These are phyloP conservation scores for Pyracantha coccinea DNA, from an alignment of 331 rosid species.

Conservation along the genomic window DNA sequence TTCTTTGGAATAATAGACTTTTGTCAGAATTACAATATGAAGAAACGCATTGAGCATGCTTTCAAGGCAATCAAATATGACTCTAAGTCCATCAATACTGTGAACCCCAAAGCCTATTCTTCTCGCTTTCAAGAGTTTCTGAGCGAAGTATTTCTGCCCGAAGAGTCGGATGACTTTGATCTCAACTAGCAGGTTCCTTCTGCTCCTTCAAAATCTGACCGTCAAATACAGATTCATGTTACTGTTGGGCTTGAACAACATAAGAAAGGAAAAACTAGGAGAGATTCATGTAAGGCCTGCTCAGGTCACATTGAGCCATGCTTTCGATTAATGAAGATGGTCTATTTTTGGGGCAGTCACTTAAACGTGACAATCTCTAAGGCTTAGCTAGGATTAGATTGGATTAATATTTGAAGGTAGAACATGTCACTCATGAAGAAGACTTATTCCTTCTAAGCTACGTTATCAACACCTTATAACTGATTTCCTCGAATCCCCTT, in stretches of 20 bases:
- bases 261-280: neutral
- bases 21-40: slow-evolving; percentile 23
- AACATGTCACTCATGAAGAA: too few relatives aligned
- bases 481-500: too few relatives aligned
- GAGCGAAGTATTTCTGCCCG: slow-evolving; percentile 21
- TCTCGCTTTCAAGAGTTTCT: slow-evolving; percentile 34
- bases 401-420: too few relatives aligned
- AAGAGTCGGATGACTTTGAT: slow-evolving; percentile 3
- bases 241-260: neutral
- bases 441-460: too few relatives aligned
- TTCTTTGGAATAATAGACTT: slow-evolving; percentile 26
- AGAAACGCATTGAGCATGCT: slow-evolving; percentile 35
- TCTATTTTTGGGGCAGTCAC: too few relatives aligned
- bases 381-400: too few relatives aligned
- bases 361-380: too few relatives aligned
- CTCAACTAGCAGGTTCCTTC: neutral
- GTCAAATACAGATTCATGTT: neutral
- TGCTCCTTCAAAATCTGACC: neutral
- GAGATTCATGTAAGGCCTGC: neutral
- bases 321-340: neutral
- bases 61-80: slow-evolving; percentile 29
- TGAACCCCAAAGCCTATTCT: slow-evolving; percentile 34
- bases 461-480: too few relatives aligned
- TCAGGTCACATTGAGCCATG: neutral
- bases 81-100: slow-evolving; percentile 19